Percentiles rank a stretch among this genome's conserved stretches.
Evolutionary conservation across 2,329 filamentous ascomycete genomes (phyloP).

Genomic region (Talaromyces piceae): DNA sequence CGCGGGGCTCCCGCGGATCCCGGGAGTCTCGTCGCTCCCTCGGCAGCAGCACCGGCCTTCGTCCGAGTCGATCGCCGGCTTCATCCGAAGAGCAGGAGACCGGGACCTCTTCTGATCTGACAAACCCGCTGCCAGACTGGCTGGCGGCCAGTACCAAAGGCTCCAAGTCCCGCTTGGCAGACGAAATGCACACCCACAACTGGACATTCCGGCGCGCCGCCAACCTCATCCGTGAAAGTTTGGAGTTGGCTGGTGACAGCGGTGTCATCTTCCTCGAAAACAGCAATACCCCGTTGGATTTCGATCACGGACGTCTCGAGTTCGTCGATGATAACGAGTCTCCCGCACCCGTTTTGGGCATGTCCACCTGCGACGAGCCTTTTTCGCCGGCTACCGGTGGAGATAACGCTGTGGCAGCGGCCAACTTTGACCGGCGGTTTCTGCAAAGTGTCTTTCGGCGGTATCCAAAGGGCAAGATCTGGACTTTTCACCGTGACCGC

Average conservation of each 20-base stretch:
- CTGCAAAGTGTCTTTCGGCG: constrained; percentile 31
- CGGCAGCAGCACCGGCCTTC: constrained; percentile 9
- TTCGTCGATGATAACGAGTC: constrained; percentile 20
- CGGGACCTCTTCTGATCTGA: constrained; percentile 19
- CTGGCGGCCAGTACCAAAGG: constrained; percentile 19
- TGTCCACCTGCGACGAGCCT: constrained; percentile 30
- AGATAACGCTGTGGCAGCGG: constrained; percentile 19
- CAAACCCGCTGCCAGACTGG: constrained; percentile 27
- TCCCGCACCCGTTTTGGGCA: constrained; percentile 26
- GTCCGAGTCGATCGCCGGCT: constrained; percentile 19
- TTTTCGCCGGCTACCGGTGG: constrained; percentile 27
- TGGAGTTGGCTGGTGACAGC: constrained; percentile 39
- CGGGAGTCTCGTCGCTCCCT: constrained; percentile 10
- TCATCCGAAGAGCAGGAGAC: constrained; percentile 24
- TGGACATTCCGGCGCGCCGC: constrained; percentile 44
- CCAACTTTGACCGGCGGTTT: constrained; percentile 26
- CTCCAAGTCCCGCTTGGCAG: constrained; percentile 18
- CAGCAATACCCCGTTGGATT: constrained; percentile 21
- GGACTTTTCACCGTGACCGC: constrained; percentile 41
- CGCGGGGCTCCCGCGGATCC: constrained; percentile 5
- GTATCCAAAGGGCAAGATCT: constrained; percentile 43
- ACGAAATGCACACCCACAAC: constrained; percentile 31
- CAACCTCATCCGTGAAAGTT: constrained; percentile 41
- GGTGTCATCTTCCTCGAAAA: constrained; percentile 37
- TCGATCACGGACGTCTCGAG: constrained; percentile 22